Evolutionary conservation across 495 filamentous ascomycete species (phyloP).

Genomic region (Hypoxylon trugodes): DNA sequence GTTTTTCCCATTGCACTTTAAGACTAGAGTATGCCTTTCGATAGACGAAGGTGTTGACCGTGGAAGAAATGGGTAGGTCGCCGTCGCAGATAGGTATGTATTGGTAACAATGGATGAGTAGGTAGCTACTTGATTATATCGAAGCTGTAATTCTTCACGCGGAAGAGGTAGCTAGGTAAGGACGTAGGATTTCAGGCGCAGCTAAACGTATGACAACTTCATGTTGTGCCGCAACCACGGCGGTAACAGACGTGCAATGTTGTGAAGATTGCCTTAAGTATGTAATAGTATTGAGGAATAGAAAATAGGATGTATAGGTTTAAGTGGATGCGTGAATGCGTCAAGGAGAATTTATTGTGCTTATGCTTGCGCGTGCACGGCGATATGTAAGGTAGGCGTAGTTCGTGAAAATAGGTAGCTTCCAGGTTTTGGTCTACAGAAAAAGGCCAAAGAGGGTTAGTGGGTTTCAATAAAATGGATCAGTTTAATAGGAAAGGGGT

Average conservation of each 20-base stretch:
- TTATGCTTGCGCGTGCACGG: slow-evolving; percentile 17
- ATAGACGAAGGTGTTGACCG: slow-evolving; percentile 5
- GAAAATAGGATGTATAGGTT: background rate
- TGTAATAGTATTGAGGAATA: too few relatives aligned
- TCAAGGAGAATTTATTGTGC: slow-evolving; percentile 7
- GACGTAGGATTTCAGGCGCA: background rate
- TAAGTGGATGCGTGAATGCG: slow-evolving; percentile 5
- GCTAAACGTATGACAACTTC: slow-evolving; percentile 5
- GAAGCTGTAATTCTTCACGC: too few relatives aligned
- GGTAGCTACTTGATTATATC: too few relatives aligned
- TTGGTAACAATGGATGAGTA: background rate
- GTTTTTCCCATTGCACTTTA: slow-evolving; percentile 36
- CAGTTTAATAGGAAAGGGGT: background rate
- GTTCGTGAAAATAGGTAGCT: too few relatives aligned
- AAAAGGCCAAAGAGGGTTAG: slow-evolving; percentile 28
- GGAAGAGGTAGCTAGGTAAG: too few relatives aligned
- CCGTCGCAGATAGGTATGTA: background rate
- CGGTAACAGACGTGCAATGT: background rate
- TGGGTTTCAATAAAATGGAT: background rate
- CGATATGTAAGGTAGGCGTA: too few relatives aligned
- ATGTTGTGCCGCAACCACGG: background rate
- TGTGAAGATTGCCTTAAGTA: too few relatives aligned
- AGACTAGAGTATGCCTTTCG: background rate
- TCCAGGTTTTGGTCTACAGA: slow-evolving; percentile 26
- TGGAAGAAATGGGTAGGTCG: background rate